Evolutionary conservation across 352 stramenopile species (phyloP), one percentile per base, ranked within the genome.

Genomic region (Pythium grandisporangium): DNA sequence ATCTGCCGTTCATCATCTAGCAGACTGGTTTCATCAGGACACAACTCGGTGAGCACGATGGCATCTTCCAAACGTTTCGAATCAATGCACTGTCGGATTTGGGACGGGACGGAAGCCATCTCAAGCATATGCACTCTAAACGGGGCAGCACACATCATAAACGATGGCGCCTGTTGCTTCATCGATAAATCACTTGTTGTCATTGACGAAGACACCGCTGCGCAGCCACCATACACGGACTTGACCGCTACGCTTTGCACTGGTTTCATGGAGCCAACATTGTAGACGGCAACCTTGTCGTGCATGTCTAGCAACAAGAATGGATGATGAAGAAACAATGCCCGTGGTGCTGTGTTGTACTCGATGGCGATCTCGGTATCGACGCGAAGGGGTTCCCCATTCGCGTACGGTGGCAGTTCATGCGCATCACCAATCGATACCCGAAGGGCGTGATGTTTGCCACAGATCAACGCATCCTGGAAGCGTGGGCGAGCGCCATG

Each of bases 231-330:
- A 17, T 80, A 76, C 10, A 69, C 42, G 0, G 39, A 33, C 48
- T 84, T 85, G n/a, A 84, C 65, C 1, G 70, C 48, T 3, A 90
- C 38, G 6, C 53, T 68, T 41, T 89, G 70, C 10, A 84, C 48
- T 6, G 64, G 22, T 16, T 63, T 55, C 55, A 87, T 66, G 3
- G 72, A 70, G 7, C 53, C 71, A 19, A 81, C 58, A 34, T 78
- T 84, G 51, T 86, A 73, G 35, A 87, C 79, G 0, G 59, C 54
- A 30, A 89, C 30, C 27, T 62, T 48, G 33, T 90, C 75, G 19
- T 52, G 38, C 26, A 77, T 60, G 19, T 85, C 65, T 5, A 89
- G 46, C 24, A 93, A 42, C 32, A 93, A 36, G 39, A 84, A 82
- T 10, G 76, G 79, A 17, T 84, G 67, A 50, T 90, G 76, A 48